Percentiles rank a stretch among this genome's conserved stretches.
phyloP scores from a whole-genome alignment of 129 eudicot species.

The Centella asiatica region DNA sequence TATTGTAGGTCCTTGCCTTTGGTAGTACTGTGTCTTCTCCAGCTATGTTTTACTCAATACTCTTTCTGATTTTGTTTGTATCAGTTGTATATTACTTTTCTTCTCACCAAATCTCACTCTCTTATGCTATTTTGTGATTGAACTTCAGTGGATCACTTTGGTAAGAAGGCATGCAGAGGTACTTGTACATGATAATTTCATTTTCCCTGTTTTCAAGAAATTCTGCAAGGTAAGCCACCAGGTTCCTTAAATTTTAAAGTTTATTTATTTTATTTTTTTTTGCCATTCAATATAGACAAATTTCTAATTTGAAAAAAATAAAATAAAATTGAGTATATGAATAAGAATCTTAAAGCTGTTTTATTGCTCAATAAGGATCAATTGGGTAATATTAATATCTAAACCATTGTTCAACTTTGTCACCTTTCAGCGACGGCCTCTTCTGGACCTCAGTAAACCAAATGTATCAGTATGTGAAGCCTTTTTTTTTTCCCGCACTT shows the following conservation, averaged over 20 bases:
- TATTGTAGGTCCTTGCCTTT: background rate
- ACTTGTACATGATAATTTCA: conserved; percentile 35
- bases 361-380: no score
- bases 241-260: no score
- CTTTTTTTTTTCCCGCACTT: background rate
- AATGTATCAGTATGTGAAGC: conserved; percentile 28
- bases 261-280: no score
- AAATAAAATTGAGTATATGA: background rate
- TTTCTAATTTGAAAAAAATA: no score
- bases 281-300: no score
- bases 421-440: conserved; percentile 32
- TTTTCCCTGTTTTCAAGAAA: conserved; percentile 41
- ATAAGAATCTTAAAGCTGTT: background rate
- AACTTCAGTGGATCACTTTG: conserved; percentile 50
- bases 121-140: background rate
- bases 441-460: conserved; percentile 33
- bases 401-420: background rate
- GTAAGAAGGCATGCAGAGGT: conserved; percentile 45
- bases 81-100: no score
- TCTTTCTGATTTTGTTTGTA: no score
- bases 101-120: background rate
- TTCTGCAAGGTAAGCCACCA: conserved; percentile 36
- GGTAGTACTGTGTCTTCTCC: no score
- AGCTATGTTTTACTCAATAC: no score
- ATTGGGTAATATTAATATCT: no score